Evolutionary conservation across 2,329 filamentous ascomycete species (phyloP), one percentile per base, ranked within the genome.

Genomic region (Xylaria arbuscula): DNA sequence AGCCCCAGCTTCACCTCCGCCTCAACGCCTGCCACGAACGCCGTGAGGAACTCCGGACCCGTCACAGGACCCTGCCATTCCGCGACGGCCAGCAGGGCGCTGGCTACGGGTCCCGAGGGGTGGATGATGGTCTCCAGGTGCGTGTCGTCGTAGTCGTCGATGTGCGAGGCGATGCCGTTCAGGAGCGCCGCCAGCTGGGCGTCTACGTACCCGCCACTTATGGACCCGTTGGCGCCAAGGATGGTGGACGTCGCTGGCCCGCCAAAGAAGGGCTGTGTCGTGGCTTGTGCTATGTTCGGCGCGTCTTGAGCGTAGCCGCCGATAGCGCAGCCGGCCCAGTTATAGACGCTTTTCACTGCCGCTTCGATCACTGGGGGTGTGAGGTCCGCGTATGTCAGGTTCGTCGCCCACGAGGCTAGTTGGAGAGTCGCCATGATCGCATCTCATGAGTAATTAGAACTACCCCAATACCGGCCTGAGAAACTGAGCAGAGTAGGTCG

Each of bases 71-170:
- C 76, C 57, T 80, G 64, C 70, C 65, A 80, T 69, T 86, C 83
- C 0, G 82, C 80, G 15, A 83, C 80, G 1, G 85, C 83, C 2
- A 88, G 79, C 1, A 87, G 73, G 0, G 85, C 85, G 48, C 79
- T 82, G 1, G 84, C 83, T 0, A 87, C 83, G 0, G 85, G 83
- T 0, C 85, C 85, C 0, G 84, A 81, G 0, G 85, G 86, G 70
- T 88, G 86, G 53, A 88, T 87, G 69, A 87, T 85, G 5, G 83
- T 87, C 55, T 85, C 84, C 0, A 87, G 78, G 70, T 87, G 85
- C 0, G 85, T 87, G 72, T 88, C 85, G 68, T 88, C 86, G 73
- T 87, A 88, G 72, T 88, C 85, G 65, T 87, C 83, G 3, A 87
- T 83, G 68, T 87, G 85, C 36, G 83, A 85, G 13, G 85, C 83